Evolutionary conservation across 78 protist genomes (phyloP).

Genomic region (Diacronema lutheri): DNA sequence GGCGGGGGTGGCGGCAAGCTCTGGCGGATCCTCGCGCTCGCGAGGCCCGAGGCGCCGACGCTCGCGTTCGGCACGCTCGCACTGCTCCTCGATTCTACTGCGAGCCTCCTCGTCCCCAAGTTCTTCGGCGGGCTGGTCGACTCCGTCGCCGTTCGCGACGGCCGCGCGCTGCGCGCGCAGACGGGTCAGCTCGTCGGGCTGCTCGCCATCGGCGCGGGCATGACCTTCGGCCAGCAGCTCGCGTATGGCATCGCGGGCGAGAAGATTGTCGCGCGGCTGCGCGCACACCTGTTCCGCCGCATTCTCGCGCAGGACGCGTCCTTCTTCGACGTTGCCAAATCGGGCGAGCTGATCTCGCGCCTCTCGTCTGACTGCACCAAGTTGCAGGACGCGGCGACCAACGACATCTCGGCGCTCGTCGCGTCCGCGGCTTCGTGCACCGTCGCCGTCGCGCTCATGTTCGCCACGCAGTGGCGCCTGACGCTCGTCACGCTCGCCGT

Average conservation of each 20-base stretch:
- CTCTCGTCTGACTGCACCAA: neutral
- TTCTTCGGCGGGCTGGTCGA: no score
- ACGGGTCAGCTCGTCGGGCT: neutral
- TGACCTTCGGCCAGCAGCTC: neutral
- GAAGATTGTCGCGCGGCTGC: conserved; percentile 11
- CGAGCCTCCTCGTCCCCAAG: no score
- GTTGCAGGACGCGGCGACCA: conserved; percentile 42
- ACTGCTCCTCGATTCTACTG: no score
- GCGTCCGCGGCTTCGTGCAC: conserved; percentile 43
- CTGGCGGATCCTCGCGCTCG: no score
- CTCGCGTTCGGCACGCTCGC: no score
- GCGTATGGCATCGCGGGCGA: neutral
- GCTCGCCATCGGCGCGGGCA: neutral
- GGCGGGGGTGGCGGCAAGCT: no score
- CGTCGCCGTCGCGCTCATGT: conserved; percentile 28
- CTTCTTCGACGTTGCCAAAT: conserved; percentile 83
- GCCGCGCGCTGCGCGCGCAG: neutral
- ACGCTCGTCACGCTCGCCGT: conserved; percentile 14
- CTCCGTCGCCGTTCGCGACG: no score
- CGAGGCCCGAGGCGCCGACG: no score
- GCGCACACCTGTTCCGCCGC: neutral
- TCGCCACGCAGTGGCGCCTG: conserved; percentile 3
- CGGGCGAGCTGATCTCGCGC: conserved; percentile 84
- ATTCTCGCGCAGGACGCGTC: conserved; percentile 61
- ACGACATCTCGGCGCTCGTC: conserved; percentile 59